Base-by-base conservation (phyloP, 192 early-diverging fungal genomes). In the Phycomyces nitens region DNA sequence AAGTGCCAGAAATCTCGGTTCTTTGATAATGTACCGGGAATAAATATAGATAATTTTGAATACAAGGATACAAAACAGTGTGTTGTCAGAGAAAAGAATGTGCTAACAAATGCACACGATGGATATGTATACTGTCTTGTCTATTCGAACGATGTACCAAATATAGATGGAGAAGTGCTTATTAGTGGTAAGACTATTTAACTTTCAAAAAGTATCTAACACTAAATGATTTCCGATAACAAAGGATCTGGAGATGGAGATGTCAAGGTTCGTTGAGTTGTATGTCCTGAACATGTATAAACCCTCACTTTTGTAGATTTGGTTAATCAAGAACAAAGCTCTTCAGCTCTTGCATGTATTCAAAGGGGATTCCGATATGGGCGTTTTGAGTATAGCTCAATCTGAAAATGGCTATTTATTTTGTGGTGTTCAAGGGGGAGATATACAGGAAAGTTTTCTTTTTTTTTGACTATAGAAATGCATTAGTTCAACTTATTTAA, bases 371-470 rank as follows among this genome's bases (percentile, higher is more conserved):
- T 57, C 49, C n/a, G 68, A 66, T 38, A 75, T 64, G 22, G 81
- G 86, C 23, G 79, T 89, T 8, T 71, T 87, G 20, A 60, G 85
- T 52, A 59, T 91, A 53, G 85, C 83, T 7, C 58, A 89, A 34
- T 68, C 89, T 40, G 77, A 82, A 47, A 84, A 88, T 52, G 87
- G 81, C 3, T 79, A 86, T 49, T 70, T 91, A 57, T 88, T 88
- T 47, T 85, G 84, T 64, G 89, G 89, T 47, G 77, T 84, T 42
- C 89, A 91, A 78, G 84, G 78, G 53, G 89, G 89, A 58, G 72
- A 71, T 40, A 80, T 91, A 57, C 80, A 86, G 66, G 77, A 77
- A 69, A 20, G 9, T 20, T 27, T 34, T 2, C 2, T 34, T 34
- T n/a, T 34, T 34, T 2, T 2, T 5, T 34, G 29, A 34, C 3